Evolutionary conservation across 2,329 filamentous ascomycete genomes (phyloP).

Genomic region (Monosporascus cannonballus): DNA sequence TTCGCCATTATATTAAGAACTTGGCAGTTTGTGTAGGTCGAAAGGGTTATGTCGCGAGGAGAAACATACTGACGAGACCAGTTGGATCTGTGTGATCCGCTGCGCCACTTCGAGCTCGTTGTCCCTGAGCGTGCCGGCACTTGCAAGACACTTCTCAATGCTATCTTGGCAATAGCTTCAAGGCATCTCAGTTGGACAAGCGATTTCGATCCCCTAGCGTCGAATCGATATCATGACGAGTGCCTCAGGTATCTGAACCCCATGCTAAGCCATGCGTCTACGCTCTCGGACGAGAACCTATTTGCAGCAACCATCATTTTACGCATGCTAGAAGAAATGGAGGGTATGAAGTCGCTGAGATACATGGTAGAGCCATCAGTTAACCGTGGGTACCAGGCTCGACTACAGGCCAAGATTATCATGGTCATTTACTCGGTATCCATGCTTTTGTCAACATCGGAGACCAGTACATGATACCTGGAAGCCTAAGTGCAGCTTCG

Average conservation of each 20-base stretch:
- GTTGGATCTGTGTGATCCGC: constrained; percentile 26
- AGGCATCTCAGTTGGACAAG: constrained; percentile 46
- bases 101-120: constrained; percentile 44
- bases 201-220: constrained; percentile 41
- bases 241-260: constrained; percentile 46
- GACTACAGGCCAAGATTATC: constrained; percentile 36
- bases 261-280: constrained; percentile 33
- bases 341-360: constrained; percentile 17
- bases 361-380: constrained; percentile 13
- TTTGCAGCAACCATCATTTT: constrained; percentile 48
- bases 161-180: constrained; percentile 50
- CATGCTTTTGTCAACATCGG: constrained; percentile 40
- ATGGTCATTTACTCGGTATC: constrained; percentile 41
- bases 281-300: constrained; percentile 42
- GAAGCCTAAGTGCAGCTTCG: constrained; percentile 42
- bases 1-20: constrained; percentile 30
- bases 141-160: constrained; percentile 47
- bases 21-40: constrained; percentile 28
- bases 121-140: constrained; percentile 47
- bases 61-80: constrained; percentile 11
- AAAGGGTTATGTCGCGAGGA: neutral
- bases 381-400: constrained; percentile 29
- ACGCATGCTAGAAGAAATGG: constrained; percentile 44
- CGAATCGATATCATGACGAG: constrained; percentile 46
- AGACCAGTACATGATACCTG: constrained; percentile 33